Conservation (phyloP, 192 early-diverging fungal genomes). For the Phlyctochytrium bullatum region DNA sequence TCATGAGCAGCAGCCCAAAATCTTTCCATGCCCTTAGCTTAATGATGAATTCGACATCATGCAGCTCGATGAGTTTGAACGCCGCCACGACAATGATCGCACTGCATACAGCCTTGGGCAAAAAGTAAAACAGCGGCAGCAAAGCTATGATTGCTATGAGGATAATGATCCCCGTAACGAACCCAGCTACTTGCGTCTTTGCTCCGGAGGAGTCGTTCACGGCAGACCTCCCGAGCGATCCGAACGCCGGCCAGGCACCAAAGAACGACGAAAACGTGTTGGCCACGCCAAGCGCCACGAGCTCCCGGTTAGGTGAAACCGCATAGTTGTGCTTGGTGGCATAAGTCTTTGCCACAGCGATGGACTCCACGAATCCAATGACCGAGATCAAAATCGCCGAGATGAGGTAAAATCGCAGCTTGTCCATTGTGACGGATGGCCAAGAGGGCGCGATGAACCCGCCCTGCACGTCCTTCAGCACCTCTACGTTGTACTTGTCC, state of each 20-base stretch:
- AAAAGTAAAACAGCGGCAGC: constrained; percentile 77
- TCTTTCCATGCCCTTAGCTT: constrained; percentile 63
- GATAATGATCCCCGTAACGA: constrained; percentile 76
- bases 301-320: constrained; percentile 92
- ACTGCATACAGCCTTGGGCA: constrained; percentile 75
- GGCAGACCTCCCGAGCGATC: constrained; percentile 86
- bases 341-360: constrained; percentile 92
- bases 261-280: constrained; percentile 84
- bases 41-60: constrained; percentile 52
- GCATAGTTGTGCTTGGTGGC: constrained; percentile 87
- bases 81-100: constrained; percentile 56
- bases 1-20: constrained; percentile 76
- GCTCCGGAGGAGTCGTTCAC: constrained; percentile 94
- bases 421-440: constrained; percentile 51
- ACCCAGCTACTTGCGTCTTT: constrained; percentile 80
- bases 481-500: constrained; percentile 68
- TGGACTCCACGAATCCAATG: constrained; percentile 97
- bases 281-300: constrained; percentile 90
- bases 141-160: constrained; percentile 77
- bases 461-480: constrained; percentile 73
- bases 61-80: constrained; percentile 47
- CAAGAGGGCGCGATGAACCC: constrained; percentile 59
- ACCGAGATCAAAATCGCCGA: constrained; percentile 88
- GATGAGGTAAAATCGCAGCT: constrained; percentile 70
- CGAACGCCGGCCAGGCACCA: constrained; percentile 76